Percentiles rank a stretch among this genome's conserved stretches.
Evolutionary conservation across 192 early-diverging fungal species (phyloP).

Genomic region (Coemansia sp.): DNA sequence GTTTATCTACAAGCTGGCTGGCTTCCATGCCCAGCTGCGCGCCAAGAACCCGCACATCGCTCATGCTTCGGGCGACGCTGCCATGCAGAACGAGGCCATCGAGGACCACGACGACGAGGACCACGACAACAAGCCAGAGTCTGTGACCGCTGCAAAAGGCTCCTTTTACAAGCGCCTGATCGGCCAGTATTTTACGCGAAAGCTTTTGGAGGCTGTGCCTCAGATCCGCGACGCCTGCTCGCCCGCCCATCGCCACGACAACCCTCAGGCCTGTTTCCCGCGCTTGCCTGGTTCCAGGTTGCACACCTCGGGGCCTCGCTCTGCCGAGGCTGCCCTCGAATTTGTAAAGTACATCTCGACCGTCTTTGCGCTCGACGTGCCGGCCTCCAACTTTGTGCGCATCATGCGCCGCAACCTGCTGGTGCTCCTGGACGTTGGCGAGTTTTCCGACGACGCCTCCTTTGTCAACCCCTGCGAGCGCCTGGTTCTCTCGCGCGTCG

Average conservation of each 20-base stretch:
- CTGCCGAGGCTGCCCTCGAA: constrained; percentile 75
- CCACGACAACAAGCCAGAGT: background rate
- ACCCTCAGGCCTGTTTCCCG: constrained; percentile 57
- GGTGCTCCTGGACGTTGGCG: constrained; percentile 67
- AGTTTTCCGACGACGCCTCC: constrained; percentile 75
- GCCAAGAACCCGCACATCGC: constrained; percentile 23
- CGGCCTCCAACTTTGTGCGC: constrained; percentile 74
- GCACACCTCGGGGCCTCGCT: background rate
- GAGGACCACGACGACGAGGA: constrained; percentile 13
- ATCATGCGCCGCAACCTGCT: constrained; percentile 78
- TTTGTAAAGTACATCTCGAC: constrained; percentile 74
- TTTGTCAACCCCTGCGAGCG: constrained; percentile 84
- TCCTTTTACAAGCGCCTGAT: constrained; percentile 54
- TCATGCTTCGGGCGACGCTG: constrained; percentile 1
- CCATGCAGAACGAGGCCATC: constrained; percentile 32
- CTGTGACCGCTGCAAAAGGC: constrained; percentile 12
- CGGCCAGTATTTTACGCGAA: constrained; percentile 59
- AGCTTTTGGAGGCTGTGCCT: constrained; percentile 62
- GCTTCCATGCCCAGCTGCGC: constrained; percentile 48
- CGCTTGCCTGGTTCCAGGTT: constrained; percentile 60
- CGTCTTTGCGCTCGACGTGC: constrained; percentile 72
- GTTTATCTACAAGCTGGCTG: constrained; percentile 65
- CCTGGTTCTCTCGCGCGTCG: constrained; percentile 72
- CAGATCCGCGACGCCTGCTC: constrained; percentile 56
- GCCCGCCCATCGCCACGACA: constrained; percentile 13